These are phyloP conservation scores for Penicillium rolfsii DNA, from an alignment of 2,329 filamentous ascomycete species.

Conservation along the genomic window DNA sequence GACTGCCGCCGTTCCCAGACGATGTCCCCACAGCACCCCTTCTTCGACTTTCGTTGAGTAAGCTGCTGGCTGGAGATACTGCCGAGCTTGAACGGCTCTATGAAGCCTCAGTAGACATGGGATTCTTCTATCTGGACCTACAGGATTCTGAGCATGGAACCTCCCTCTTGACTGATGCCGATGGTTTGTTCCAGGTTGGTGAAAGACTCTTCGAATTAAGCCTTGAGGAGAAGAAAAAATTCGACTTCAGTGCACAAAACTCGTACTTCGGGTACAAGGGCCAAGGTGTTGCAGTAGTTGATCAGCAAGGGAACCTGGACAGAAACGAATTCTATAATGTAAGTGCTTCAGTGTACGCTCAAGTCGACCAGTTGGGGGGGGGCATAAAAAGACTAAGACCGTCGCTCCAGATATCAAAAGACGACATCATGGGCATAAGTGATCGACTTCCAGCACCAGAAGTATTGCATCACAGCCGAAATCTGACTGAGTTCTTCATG, in stretches of 20 bases:
- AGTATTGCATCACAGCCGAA: slow-evolving; percentile 43
- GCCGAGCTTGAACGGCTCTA: slow-evolving; percentile 43
- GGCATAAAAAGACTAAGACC: not conserved
- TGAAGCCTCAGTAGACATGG: slow-evolving; percentile 51
- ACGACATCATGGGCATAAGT: slow-evolving; percentile 52
- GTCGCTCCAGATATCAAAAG: slow-evolving; percentile 51
- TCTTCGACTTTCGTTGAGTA: slow-evolving; percentile 45
- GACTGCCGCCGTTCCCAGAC: slow-evolving; percentile 47
- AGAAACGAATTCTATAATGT: slow-evolving; percentile 61
- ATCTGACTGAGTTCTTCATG: slow-evolving; percentile 50
- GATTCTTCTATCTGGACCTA: slow-evolving; percentile 62
- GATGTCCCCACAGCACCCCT: slow-evolving; percentile 50
- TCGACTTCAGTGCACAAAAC: slow-evolving; percentile 55
- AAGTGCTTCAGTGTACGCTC: slow-evolving; percentile 14
- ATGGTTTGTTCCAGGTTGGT: slow-evolving; percentile 52
- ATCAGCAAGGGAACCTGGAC: slow-evolving; percentile 54
- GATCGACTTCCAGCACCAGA: slow-evolving; percentile 48
- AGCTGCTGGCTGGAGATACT: slow-evolving; percentile 42
- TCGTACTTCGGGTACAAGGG: slow-evolving; percentile 60
- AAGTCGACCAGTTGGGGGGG: not conserved
- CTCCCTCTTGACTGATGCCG: slow-evolving; percentile 48
- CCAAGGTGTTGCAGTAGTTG: slow-evolving; percentile 52
- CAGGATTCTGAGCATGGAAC: slow-evolving; percentile 42
- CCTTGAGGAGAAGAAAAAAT: slow-evolving; percentile 57
- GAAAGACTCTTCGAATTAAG: slow-evolving; percentile 53